Conservation (phyloP, 352 stramenopile genomes). For the Phytophthora hibernalis region DNA sequence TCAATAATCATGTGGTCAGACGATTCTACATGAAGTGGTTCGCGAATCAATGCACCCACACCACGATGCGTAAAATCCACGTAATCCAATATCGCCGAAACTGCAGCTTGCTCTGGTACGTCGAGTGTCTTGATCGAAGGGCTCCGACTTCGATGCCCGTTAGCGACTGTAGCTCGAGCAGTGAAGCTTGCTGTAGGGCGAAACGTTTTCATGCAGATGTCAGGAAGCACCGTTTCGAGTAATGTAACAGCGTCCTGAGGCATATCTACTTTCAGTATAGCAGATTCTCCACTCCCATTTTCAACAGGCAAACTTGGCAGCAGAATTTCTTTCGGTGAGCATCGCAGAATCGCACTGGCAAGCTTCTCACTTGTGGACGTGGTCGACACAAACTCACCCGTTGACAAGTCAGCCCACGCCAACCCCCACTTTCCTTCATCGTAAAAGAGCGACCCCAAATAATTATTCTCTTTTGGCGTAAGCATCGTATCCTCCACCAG, state of each 20-base stretch:
- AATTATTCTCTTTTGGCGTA: conserved; percentile 80
- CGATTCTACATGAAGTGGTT: conserved; percentile 65
- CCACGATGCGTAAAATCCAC: conserved; percentile 68
- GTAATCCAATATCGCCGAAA: conserved; percentile 70
- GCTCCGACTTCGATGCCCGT: conserved; percentile 5
- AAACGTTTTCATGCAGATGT: conserved; percentile 71
- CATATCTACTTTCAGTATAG: not conserved
- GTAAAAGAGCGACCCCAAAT: conserved; percentile 65
- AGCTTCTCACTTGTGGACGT: conserved; percentile 66
- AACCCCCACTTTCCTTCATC: conserved; percentile 51
- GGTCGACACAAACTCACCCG: conserved; percentile 78
- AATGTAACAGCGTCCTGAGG: conserved; percentile 30
- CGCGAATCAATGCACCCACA: conserved; percentile 37
- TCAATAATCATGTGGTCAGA: conserved; percentile 87
- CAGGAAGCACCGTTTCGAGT: conserved; percentile 52
- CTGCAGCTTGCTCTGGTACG: conserved; percentile 43
- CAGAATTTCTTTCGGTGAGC: conserved; percentile 74
- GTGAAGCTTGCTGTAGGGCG: conserved; percentile 42
- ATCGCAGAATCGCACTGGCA: conserved; percentile 62
- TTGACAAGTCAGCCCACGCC: conserved; percentile 81
- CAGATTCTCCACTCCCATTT: not conserved
- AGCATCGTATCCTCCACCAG: conserved; percentile 84
- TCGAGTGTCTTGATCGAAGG: conserved; percentile 28
- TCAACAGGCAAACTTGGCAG: conserved; percentile 40
- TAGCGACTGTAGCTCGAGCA: not conserved